phyloP scores from a whole-genome alignment of 257 asterid genomes.

The Anisodus tanguticus region DNA sequence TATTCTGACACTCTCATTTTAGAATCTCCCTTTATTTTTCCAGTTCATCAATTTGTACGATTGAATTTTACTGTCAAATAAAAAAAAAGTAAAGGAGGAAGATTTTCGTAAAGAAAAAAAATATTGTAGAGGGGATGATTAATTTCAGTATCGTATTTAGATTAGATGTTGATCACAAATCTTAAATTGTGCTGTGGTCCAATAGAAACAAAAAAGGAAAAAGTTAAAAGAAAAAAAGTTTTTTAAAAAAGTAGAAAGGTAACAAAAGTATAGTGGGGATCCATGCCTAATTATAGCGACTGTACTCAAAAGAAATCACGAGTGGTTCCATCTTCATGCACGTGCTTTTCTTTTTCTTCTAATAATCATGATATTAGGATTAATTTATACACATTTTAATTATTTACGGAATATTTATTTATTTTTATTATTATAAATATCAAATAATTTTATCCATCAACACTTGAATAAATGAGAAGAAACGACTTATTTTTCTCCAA shows the following conservation, averaged over 20 bases:
- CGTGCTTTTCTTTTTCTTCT: background rate
- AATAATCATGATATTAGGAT: background rate
- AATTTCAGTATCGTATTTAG: background rate
- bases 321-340: constrained; percentile 19
- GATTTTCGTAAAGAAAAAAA: background rate
- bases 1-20: background rate
- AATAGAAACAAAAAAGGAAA: background rate
- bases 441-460: no score
- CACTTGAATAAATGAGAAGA: no score
- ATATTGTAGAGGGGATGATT: background rate
- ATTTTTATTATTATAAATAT: no score
- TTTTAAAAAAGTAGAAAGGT: constrained; percentile 19
- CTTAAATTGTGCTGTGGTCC: background rate
- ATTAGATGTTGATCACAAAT: background rate
- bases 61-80: background rate
- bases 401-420: no score
- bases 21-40: constrained; percentile 21
- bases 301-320: constrained; percentile 20
- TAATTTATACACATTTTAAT: background rate
- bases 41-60: background rate
- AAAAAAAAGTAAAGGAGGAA: no score
- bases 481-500: no score
- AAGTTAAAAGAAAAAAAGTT: background rate
- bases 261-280: constrained; percentile 27
- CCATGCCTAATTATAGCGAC: background rate